phyloP scores from a whole-genome alignment of 148 eudicot species.

The Gaultheria prostrata region DNA sequence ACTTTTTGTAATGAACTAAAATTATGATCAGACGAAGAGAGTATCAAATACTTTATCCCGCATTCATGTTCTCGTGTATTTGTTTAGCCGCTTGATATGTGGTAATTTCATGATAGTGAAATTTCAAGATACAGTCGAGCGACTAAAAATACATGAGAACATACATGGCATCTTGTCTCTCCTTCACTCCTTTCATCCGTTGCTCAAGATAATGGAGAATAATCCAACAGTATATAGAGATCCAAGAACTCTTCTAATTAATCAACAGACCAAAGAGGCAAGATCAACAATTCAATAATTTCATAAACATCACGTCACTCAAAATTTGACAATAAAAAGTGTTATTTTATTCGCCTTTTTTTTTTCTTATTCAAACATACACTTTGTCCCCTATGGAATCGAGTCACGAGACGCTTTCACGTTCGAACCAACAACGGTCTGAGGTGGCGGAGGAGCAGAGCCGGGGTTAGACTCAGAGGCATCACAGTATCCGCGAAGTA shows the following conservation, averaged over 20 bases:
- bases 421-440: neutral
- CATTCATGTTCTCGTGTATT: too few species aligned
- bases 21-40: too few species aligned
- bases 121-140: too few species aligned
- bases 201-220: neutral
- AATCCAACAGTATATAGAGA: neutral
- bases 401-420: neutral
- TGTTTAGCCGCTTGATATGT: too few species aligned
- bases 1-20: too few species aligned
- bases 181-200: neutral
- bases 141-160: too few species aligned
- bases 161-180: neutral
- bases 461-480: neutral
- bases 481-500: slow-evolving; percentile 57
- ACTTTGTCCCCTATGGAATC: neutral
- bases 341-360: neutral
- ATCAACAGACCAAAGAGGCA: neutral
- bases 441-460: slow-evolving; percentile 2
- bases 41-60: too few species aligned
- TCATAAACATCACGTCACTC: neutral
- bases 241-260: neutral
- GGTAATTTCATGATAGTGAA: too few species aligned
- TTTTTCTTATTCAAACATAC: neutral
- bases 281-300: neutral
- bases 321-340: neutral